Conservation (phyloP, 805 yeast species). For the Brettanomyces sp. region DNA sequence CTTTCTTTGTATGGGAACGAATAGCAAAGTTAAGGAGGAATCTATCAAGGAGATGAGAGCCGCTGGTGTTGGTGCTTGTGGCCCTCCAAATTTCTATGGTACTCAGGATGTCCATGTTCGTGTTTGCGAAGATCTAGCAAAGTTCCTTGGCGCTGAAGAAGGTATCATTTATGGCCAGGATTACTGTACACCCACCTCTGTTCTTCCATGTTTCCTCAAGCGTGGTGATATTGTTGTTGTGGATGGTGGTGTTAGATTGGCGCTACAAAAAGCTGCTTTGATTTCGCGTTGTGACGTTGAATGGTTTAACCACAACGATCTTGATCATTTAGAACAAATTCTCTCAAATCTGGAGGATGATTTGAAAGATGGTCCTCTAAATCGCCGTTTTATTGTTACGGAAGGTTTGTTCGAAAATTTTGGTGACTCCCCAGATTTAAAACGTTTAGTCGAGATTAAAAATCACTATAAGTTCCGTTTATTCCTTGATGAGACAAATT, state of each 20-base stretch:
- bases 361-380: slow-evolving; percentile 63
- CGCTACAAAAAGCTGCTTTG: slow-evolving; percentile 80
- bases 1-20: slow-evolving; percentile 52
- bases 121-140: slow-evolving; percentile 66
- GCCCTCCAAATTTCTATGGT: slow-evolving; percentile 97
- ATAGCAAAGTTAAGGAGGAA: slow-evolving; percentile 36
- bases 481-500: slow-evolving; percentile 77
- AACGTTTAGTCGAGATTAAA: slow-evolving; percentile 62
- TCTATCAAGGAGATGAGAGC: slow-evolving; percentile 51
- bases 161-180: slow-evolving; percentile 91
- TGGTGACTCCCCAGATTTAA: slow-evolving; percentile 74
- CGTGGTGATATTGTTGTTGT: slow-evolving; percentile 91
- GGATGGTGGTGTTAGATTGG: slow-evolving; percentile 66
- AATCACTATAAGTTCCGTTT: slow-evolving; percentile 76
- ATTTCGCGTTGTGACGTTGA: slow-evolving; percentile 80
- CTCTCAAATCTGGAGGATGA: slow-evolving; percentile 52
- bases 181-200: slow-evolving; percentile 75
- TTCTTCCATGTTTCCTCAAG: slow-evolving; percentile 86
- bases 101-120: slow-evolving; percentile 84
- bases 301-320: slow-evolving; percentile 82
- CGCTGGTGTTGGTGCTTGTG: slow-evolving; percentile 96
- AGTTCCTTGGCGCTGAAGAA: slow-evolving; percentile 66
- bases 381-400: slow-evolving; percentile 82
- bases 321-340: slow-evolving; percentile 68
- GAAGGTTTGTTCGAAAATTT: slow-evolving; percentile 79